Base-by-base conservation (phyloP, 768 basidiomycete genomes). In the Phlegmacium glaucopus region DNA sequence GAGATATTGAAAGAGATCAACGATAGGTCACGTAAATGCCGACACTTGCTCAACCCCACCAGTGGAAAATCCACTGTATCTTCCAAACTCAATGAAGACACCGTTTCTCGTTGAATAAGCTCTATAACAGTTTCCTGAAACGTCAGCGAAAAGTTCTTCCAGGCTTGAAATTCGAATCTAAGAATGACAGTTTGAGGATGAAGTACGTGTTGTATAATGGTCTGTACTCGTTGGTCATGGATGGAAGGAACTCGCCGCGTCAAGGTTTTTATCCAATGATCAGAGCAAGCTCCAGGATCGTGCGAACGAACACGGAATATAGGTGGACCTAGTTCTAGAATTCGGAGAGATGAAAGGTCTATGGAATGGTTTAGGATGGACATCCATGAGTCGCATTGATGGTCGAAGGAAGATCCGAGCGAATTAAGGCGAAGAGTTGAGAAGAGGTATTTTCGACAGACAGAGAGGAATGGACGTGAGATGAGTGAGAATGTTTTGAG, bases 361-460 rank as follows among this genome's bases (percentile, higher is more conserved):
- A 45, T 12, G 15, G 51, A 50, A 3, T 18, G 17, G 22, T 29
- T 18, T 39, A 53, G 25, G 11, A 53, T 36, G 0, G 39, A 28
- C n/a, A 17, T 26, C 51, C 49, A 56, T 27, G 47, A 39, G 6
- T 18, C 16, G 35, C 49, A 52, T 50, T 53, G 50, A 41, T 45
- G 48, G 36, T 45, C 39, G 36, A 56, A 56, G 13, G 44, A 47
- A 13, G 55, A 46, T 11, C 50, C 38, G 30, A 51, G 42, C 9
- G 46, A 35, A 39, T 48, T 48, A 26, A 56, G 34, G 17, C 55
- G 52, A 2, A 56, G 39, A 18, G 18, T 30, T n/a, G 36, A 48
- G 47, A 56, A 56, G 9, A 56, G 55, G 22, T 56, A 39, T 1
- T 32, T 37, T 29, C 51, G 51, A 36, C 49, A 56, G n/a, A 44